A percentile compares a stretch with the other conserved stretches of the same genome.
Conservation (phyloP, 208 protist species). For the Leishmania guyanensis region DNA sequence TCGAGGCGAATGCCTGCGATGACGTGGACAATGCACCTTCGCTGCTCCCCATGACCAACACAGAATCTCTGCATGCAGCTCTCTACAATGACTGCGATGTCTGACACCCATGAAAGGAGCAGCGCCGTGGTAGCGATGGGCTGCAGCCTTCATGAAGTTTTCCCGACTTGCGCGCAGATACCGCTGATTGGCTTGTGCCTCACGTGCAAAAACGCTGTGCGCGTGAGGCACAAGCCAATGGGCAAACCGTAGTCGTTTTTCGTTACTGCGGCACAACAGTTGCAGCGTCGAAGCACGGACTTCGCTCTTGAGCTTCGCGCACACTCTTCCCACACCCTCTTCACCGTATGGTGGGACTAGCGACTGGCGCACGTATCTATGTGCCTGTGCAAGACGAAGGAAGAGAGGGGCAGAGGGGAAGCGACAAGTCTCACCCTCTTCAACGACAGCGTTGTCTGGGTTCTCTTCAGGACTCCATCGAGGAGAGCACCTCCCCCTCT, state of each 20-base stretch:
- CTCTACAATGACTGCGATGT: not conserved
- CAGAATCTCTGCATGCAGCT: not conserved
- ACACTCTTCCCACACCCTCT: not conserved
- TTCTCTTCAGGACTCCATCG: not conserved
- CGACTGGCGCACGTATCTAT: not conserved
- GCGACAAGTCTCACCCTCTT: not conserved
- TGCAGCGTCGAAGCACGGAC: not conserved
- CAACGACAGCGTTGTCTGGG: not conserved
- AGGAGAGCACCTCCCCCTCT: not conserved
- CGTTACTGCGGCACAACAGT: not conserved
- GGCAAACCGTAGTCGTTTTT: not conserved
- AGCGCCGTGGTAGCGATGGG: not conserved
- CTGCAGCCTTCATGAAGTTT: not conserved
- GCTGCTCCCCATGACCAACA: not conserved
- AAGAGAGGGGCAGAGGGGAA: not conserved
- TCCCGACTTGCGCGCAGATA: not conserved
- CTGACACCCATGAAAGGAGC: not conserved
- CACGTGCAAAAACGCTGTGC: not conserved
- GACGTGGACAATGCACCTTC: slow-evolving; percentile 5
- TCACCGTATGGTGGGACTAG: not conserved
- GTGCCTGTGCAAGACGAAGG: not conserved
- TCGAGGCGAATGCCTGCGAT: slow-evolving; percentile 12
- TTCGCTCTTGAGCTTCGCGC: not conserved
- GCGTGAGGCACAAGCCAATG: not conserved
- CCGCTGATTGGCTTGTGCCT: not conserved